phyloP scores from a whole-genome alignment of 2,329 filamentous ascomycete genomes.

The Beauveria sp. region DNA sequence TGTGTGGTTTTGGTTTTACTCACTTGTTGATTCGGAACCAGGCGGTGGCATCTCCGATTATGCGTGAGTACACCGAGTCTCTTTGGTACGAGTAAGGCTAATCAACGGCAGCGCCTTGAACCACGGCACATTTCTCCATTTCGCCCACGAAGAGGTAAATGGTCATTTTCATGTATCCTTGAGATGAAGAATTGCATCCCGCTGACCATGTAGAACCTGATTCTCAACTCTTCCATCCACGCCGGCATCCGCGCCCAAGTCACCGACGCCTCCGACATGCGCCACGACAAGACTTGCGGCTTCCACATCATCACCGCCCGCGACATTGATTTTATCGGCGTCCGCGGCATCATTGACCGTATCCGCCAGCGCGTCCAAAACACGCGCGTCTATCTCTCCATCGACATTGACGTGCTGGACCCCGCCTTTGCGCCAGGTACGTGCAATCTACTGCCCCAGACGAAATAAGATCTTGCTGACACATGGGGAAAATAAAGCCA shows the following conservation, averaged over 20 bases:
- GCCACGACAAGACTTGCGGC: constrained; percentile 17
- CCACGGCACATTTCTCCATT: constrained; percentile 20
- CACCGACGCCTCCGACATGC: constrained; percentile 30
- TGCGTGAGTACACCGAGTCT: constrained; percentile 7
- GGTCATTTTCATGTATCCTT: too few relatives aligned
- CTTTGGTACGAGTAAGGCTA: background rate
- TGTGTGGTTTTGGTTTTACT: background rate
- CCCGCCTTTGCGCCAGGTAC: constrained; percentile 33
- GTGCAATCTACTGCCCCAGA: background rate
- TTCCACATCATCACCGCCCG: constrained; percentile 17
- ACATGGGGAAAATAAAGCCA: constrained; percentile 39
- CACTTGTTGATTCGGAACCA: background rate
- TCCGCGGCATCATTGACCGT: constrained; percentile 53
- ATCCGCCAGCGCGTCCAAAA: constrained; percentile 65
- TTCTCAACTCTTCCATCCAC: constrained; percentile 65
- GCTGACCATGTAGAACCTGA: constrained; percentile 33
- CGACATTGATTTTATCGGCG: constrained; percentile 72
- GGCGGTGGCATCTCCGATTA: constrained; percentile 18
- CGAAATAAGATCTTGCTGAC: background rate
- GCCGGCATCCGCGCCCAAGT: constrained; percentile 71
- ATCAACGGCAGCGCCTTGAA: constrained; percentile 15
- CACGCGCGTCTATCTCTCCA: constrained; percentile 65
- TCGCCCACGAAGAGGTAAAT: constrained; percentile 17
- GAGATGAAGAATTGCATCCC: too few relatives aligned
- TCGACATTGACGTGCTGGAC: constrained; percentile 75